Evolutionary conservation across 192 early-diverging fungal genomes (phyloP), one percentile per base, ranked within the genome.

Genomic region (Backusella circina): DNA sequence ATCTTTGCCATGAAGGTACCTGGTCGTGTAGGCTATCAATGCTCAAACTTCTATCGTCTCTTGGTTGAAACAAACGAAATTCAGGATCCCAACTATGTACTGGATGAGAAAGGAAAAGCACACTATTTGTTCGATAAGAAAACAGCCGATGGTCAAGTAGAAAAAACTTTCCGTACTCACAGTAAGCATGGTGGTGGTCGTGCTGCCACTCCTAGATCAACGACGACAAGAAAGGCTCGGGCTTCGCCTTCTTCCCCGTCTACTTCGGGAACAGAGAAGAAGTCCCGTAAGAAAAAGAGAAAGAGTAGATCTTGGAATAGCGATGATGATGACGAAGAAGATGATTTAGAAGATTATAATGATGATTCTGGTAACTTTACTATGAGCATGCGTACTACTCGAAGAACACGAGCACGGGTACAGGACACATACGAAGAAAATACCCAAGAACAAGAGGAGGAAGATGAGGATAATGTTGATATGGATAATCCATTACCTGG

Each of bases 11-110:
- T 96, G 91, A 88, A 93, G 5, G 94, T 98, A 41, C 95, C 97
- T 13, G 97, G 97, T 30, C 90, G 97, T 57, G 97, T 98, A 39
- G 97, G 97, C 13, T 98, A 98, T 81, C 97, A 95, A 91, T 98
- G 97, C 80, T 96, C 97, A 30, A 98, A 97, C 85, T 98, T 96
- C 83, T 98, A 98, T 82, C 90, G 97, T 33, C 83, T 93, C 51
- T 85, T 98, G 61, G 88, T 98, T 16, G 94, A 96, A 80, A 93
- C 92, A 51, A 90, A 93, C 21, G 90, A 97, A 74, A 90, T 97
- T 61, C 82, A 90, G 73, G 97, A 98, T 80, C 90, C 93, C 2
- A 98, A 98, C 86, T 98, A 98, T 77, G 89, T 94, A 15, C 81
- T 97, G 21, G 95, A 96, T 80, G 91, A 92, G 31, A 93, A 95